Base-by-base conservation (phyloP, 2,329 filamentous ascomycete genomes). In the Aspergillus novofumigatus region DNA sequence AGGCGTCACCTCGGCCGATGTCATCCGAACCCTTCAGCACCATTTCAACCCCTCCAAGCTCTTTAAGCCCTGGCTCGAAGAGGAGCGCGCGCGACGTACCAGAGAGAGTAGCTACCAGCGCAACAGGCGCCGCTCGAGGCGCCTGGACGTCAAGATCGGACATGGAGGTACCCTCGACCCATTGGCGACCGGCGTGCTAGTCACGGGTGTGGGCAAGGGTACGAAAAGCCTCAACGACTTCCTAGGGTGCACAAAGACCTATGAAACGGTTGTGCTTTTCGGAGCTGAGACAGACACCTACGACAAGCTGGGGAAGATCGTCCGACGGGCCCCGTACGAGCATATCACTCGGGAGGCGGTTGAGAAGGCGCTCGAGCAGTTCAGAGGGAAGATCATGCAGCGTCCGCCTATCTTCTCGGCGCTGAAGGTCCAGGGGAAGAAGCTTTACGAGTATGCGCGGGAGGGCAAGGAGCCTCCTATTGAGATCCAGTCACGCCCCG, bases 101-200 rank as follows among this genome's bases (percentile, higher is more conserved):
- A 75, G 78, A 63, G 87, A 90, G 71, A 77, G 77, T 57, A 79
- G 82, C 57, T 78, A 79, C 57, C 84, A 88, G 70, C 81, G 82
- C 64, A 80, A 82, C 64, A 83, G 87, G 59, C 82, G 86, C 59
- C 80, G 81, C 61, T 83, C 85, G 72, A 82, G 82, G 65, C 79
- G 82, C 1, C 72, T 87, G 4, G 85, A 90, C 60, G 88, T 97
- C 65, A 99, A 97, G 80, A 90, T 97, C 69, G 94, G 94, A 35
- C 94, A 99, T 77, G 94, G 94, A 59, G 94, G 94, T 47, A 99
- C 94, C 1, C 83, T 99, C 20, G 94, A 99, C 70, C 94, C 94
- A 26, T 83, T 97, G 67, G 94, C 94, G 8, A 96, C 92, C 1
- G 94, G 94, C 49, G 90, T 99, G 25, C 83, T 99, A 51, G 92